Base-by-base conservation (phyloP, 2,329 filamentous ascomycete species). In the Fusarium gaditjirri region DNA sequence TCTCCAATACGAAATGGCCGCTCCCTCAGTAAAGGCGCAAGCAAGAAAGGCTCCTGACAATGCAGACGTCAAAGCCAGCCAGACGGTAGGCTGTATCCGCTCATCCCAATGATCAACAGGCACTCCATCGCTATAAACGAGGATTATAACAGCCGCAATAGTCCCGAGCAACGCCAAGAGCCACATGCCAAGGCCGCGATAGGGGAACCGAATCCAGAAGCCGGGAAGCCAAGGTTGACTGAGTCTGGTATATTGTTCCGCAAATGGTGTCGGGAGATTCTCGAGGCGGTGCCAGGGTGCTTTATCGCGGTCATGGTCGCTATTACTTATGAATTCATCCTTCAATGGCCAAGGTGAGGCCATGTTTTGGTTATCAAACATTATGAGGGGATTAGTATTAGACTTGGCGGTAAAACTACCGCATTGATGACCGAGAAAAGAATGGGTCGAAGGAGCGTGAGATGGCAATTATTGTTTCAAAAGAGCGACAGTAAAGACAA, bases 1-100 rank as follows among this genome's bases (percentile, higher is more conserved):
- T 36, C 72, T 57, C 72, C 72, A 75, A 10, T 73, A 75, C 3
- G 72, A 75, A 13, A 75, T 75, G 1, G 72, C 72, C 1, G 72
- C 72, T 4, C 65, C 72, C 11, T 75, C 72, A 4, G 70, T 61
- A 13, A 75, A 75, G 3, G 72, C 72, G 14, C 50, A 60, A 7
- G 72, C 72, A 52, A 75, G 60, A 27, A 75, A 73, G 1, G 70
- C 72, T 6, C 72, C 72, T 2, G 72, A 55, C 19, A 75, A 31
- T 1, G 72, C 72, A 13, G 72, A 75, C 6, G 72, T 71, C 66
- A 75, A 64, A 3, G 72, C 70, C 2, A 75, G 47, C 72, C 72
- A 75, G 7, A 75, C 72, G 0, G 72, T 75, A 6, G 72, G 72
- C 21, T 75, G 72, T 19, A 75, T 68, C 2, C 38, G 44, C 23